Evolutionary conservation across 805 yeast genomes (phyloP), one percentile per base, ranked within the genome.

Genomic region (Tetrapisispora namnaoensis): DNA sequence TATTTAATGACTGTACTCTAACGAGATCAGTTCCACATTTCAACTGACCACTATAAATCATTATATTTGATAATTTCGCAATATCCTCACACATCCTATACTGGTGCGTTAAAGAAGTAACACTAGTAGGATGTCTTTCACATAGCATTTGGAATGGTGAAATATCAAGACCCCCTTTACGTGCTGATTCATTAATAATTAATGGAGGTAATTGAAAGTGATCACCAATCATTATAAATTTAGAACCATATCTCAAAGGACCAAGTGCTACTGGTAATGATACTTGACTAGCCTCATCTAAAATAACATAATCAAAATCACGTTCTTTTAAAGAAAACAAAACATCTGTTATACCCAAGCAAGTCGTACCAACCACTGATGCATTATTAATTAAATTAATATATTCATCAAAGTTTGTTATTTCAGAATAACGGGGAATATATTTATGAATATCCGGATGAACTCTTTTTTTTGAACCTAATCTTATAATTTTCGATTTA

Each of bases 201-300:
- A 93, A 70, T 0, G 99, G 99, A 2, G 97, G 95, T 24, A 93
- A 70, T 64, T 93, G 99, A 54, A 77, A 79, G 63, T 93, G 98
- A 62, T 93, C 99, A 10, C 99, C 99, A n/a, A 93, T 97, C 51
- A 93, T 73, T 1, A 93, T 75, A 62, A 91, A 93, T 63, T 77
- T 85, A 42, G 83, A 82, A 34, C 89, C 82, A 54, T 76, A 78
- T 32, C 89, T 66, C 43, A 93, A 64, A 0, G 99, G 98, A 0
- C 98, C 99, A 28, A 93, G 65, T 56, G 95, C 85, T 6, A 86
- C 74, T 0, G 99, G 99, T 74, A 91, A 73, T 0, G 97, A 83
- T 0, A 91, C 86, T 60, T 93, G 99, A 1, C 97, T 89, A 0
- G 98, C 98, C 64, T 93, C 99, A 64, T 93, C 99, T 41, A 93